A percentile compares a stretch with the other conserved stretches of the same genome.
phyloP scores from a whole-genome alignment of 2,329 filamentous ascomycete species.

The Fusarium nurragi region DNA sequence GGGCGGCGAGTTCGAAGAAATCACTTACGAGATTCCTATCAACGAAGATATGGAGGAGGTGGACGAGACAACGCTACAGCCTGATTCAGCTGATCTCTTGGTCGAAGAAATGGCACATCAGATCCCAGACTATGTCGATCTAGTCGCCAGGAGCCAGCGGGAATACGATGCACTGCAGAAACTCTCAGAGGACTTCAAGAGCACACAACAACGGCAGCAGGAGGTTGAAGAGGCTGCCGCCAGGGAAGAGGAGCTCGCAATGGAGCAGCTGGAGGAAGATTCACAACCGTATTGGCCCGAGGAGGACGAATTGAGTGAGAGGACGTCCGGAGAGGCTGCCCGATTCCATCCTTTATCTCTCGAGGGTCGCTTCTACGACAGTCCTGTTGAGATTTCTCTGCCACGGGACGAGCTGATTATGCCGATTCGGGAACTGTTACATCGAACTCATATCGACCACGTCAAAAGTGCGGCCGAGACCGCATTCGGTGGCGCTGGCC shows the following conservation, averaged over 20 bases:
- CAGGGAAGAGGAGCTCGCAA: conserved; percentile 47
- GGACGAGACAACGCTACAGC: conserved; percentile 8
- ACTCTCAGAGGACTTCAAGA: conserved; percentile 67
- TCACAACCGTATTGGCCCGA: conserved; percentile 44
- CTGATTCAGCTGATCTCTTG: conserved; percentile 20
- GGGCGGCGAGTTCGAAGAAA: conserved; percentile 69
- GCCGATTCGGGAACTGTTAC: conserved; percentile 75
- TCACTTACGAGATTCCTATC: conserved; percentile 57
- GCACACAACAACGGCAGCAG: conserved; percentile 50
- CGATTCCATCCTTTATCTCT: conserved; percentile 79
- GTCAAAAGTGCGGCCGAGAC: conserved; percentile 75
- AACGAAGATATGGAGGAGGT: conserved; percentile 36
- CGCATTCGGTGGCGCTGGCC: conserved; percentile 77
- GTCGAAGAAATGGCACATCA: conserved; percentile 44
- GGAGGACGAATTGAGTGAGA: conserved; percentile 48
- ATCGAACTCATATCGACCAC: conserved; percentile 76
- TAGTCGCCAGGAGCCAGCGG: conserved; percentile 62
- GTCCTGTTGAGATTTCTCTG: conserved; percentile 77
- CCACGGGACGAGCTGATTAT: conserved; percentile 74
- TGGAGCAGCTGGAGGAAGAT: conserved; percentile 42
- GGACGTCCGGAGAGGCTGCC: conserved; percentile 46
- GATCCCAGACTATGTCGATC: conserved; percentile 55
- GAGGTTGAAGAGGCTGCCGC: conserved; percentile 48
- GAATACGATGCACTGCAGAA: conserved; percentile 65
- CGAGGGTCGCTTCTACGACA: conserved; percentile 77